Conservation (phyloP, 1,139 yeast species). For the Hanseniaspora uvarum region DNA sequence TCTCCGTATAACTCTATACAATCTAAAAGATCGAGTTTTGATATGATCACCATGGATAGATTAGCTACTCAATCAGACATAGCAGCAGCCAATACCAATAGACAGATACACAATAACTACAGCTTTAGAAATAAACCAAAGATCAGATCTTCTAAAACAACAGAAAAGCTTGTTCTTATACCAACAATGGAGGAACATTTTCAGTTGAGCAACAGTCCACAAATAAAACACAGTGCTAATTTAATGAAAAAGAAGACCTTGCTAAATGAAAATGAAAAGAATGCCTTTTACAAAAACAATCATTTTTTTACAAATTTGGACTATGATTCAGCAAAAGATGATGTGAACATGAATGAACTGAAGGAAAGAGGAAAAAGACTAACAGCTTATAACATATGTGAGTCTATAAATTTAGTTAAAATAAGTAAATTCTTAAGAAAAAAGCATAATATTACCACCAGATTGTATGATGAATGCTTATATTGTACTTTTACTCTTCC, state of each 20-base stretch:
- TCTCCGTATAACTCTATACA: neutral
- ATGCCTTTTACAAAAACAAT: conserved; percentile 48
- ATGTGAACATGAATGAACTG: neutral
- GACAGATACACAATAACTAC: conserved; percentile 8
- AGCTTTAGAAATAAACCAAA: conserved; percentile 27
- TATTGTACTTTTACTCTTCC: conserved; percentile 88
- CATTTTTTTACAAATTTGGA: conserved; percentile 31
- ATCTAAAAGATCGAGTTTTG: conserved; percentile 1
- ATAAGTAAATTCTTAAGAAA: conserved; percentile 55
- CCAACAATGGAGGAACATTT: conserved; percentile 49
- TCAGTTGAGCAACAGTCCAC: neutral
- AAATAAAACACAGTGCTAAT: conserved; percentile 1
- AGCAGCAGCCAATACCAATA: conserved; percentile 7
- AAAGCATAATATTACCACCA: conserved; percentile 72
- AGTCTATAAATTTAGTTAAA: conserved; percentile 57
- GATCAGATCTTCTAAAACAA: conserved; percentile 66
- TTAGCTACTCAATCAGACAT: conserved; percentile 14
- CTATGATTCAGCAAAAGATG: neutral
- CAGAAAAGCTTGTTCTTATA: conserved; percentile 75
- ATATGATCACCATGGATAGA: conserved; percentile 16
- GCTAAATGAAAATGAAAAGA: conserved; percentile 45
- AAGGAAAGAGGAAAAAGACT: conserved; percentile 37
- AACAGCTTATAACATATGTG: conserved; percentile 84
- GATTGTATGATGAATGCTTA: conserved; percentile 80
- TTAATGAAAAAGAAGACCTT: conserved; percentile 40